Base-by-base conservation (phyloP, 257 asterid genomes). In the Lithospermum erythrorhizon region DNA sequence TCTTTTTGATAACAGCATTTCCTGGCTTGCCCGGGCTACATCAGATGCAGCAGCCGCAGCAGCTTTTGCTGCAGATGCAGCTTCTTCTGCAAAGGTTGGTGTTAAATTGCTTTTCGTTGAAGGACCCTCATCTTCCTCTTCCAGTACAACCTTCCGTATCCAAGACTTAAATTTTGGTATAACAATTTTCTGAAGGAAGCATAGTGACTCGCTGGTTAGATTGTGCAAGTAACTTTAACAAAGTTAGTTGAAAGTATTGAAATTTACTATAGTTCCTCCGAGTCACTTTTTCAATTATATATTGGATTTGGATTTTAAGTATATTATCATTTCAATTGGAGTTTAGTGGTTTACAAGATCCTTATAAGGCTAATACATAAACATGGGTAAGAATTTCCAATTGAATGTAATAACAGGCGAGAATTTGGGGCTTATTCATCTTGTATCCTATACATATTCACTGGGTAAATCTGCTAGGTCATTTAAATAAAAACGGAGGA, bases 1-100 rank as follows among this genome's bases (percentile, higher is more conserved):
- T 20, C 69, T 71, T 79, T 80, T 84, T 25, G 95, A 68, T 23
- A 76, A 54, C 78, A 84, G 70, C 81, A 93, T 81, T 73, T 87
- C 95, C 79, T 83, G 97, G 87, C 94, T 89, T 57, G 91, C 84
- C 53, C 83, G 95, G 32, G 99, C 99, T 6, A 89, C 96, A 67
- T 93, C 96, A 18, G 96, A 80, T 22, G 97, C 97, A 41, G 99
- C 98, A 0, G 87, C 78, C 0, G 99, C 99, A 0, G 97, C 99
- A 6, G 96, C 79, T 81, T 89, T 88, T 57, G 97, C 97, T 68
- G 99, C 94, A 62, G 77, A 82, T 15, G 89, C 80, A 71, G 95
- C 87, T 77, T 93, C 97, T 79, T 86, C 95, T 30, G 82, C 95
- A 57, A 83, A 55, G 74, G 72, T 86, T 57, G 87, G 94, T 75